Percentiles rank a stretch among this genome's conserved stretches.
Evolutionary conservation across 768 basidiomycete genomes (phyloP).

Genomic region (Tricholoma bakamatsutake): DNA sequence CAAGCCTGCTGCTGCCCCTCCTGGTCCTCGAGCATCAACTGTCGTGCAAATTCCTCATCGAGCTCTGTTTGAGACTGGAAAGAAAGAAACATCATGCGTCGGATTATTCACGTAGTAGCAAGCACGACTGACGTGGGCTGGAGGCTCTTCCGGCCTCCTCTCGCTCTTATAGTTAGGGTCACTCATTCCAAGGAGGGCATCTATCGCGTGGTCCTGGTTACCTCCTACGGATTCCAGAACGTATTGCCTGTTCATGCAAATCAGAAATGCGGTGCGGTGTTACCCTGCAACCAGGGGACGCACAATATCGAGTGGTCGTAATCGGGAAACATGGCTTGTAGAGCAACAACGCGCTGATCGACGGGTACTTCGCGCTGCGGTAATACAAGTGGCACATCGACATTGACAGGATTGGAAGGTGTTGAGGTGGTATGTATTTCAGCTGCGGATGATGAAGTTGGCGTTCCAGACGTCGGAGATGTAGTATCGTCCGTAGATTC

Average conservation of each 20-base stretch:
- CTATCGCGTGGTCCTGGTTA: slow-evolving; percentile 71
- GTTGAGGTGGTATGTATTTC: not conserved
- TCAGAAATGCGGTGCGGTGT: not conserved
- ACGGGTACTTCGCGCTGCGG: slow-evolving; percentile 18
- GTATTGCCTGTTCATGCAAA: slow-evolving; percentile 38
- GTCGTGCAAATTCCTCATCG: slow-evolving; percentile 75
- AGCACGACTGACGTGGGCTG: slow-evolving; percentile 22
- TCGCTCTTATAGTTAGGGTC: slow-evolving; percentile 66
- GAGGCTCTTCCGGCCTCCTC: slow-evolving; percentile 18
- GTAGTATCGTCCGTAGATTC: not conserved
- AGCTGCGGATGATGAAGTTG: slow-evolving; percentile 1
- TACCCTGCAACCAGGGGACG: slow-evolving; percentile 15
- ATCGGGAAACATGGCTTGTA: slow-evolving; percentile 73
- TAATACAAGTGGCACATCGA: not conserved
- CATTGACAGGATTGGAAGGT: not conserved
- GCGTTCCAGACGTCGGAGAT: not conserved
- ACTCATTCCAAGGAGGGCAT: slow-evolving; percentile 77
- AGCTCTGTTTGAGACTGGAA: slow-evolving; percentile 57
- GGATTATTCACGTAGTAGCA: not conserved
- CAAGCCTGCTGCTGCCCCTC: slow-evolving; percentile 33
- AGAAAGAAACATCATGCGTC: not conserved
- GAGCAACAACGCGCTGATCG: slow-evolving; percentile 46
- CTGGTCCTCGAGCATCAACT: slow-evolving; percentile 61
- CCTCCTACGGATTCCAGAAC: slow-evolving; percentile 70
- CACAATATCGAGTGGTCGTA: slow-evolving; percentile 72